Base-by-base conservation (phyloP, 495 filamentous ascomycete species). In the Neurospora intermedia region DNA sequence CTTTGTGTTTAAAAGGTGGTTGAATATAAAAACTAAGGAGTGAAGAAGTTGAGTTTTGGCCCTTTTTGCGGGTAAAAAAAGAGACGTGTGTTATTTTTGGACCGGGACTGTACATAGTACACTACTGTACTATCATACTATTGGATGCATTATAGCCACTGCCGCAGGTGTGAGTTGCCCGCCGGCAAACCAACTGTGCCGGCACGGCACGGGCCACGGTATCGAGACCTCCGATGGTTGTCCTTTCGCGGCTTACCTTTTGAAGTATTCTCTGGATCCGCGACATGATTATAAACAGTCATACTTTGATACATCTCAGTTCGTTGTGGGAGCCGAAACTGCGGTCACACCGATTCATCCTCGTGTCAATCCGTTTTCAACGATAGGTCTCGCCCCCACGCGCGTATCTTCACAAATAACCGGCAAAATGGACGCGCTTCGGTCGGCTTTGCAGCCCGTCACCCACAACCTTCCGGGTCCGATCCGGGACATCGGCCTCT, bases 381-480 rank as follows among this genome's bases (percentile, higher is more conserved):
- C 41, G 11, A 20, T 70, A 39, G 54, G 31, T 2, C 54, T 1
- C 23, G 31, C 6, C 39, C 46, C 48, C 43, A 39, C 42, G 38
- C n/a, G 27, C 27, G 27, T 31, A 39, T 39, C 10, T 45, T n/a
- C 16, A 70, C 43, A 42, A 20, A 70, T 74, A 20, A 66, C 27
- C 69, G 27, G 45, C 39, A 78, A 74, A 43, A 87, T 88, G 82
- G 87, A 89, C 69, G 81, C 86, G 62, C 79, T 94, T 69, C 84
- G 91, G 78, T 83, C 88, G 54, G 87, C 88, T 70, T 84, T 97
- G 77, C 91, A 91, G 78, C 94, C 93, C 69, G 84, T 97, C 74
- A 93, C 93, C 70, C 87, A 90, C 76, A 90, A 89, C 77, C 89
- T 98, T 70, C 96, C 96, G 31, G 79, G 87, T 27, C 93, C 93